A percentile compares a stretch with the other conserved stretches of the same genome.
Conservation (phyloP, 805 yeast genomes). For the Hanseniaspora nectarophila region DNA sequence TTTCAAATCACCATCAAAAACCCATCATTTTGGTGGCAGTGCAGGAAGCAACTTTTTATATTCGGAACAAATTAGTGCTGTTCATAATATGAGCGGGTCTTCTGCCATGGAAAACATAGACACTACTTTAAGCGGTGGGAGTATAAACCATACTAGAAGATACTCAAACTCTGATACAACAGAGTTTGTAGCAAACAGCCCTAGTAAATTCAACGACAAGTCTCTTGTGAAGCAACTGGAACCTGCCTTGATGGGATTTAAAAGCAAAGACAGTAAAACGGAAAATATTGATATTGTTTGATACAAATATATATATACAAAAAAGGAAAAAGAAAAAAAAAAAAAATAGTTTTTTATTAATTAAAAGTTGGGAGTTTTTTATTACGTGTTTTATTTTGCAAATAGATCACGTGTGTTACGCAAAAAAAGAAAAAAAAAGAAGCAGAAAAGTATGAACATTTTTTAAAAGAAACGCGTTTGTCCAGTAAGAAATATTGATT, state of each 20-base stretch:
- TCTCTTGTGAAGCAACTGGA: conserved; percentile 1
- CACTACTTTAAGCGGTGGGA: background rate
- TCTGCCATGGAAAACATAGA: background rate
- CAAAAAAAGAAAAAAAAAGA: too few relatives aligned
- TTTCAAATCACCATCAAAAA: conserved; percentile 13
- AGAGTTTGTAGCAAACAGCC: background rate
- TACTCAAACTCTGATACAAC: conserved; percentile 1
- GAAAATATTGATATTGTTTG: background rate
- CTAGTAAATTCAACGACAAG: background rate
- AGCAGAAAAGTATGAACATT: too few relatives aligned
- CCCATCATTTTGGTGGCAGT: background rate
- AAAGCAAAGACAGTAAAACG: background rate
- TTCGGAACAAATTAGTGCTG: background rate
- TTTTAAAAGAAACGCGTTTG: too few relatives aligned
- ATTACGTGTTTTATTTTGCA: background rate
- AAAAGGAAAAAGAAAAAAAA: too few relatives aligned
- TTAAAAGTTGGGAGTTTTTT: too few relatives aligned
- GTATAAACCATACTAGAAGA: background rate
- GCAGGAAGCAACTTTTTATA: conserved; percentile 1
- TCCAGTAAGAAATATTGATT: too few relatives aligned
- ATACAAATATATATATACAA: background rate
- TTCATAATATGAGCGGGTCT: background rate
- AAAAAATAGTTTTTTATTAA: too few relatives aligned
- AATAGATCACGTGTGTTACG: too few relatives aligned
- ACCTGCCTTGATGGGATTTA: conserved; percentile 10